Conservation (phyloP, 108 stramenopile genomes). For the Conticribra guillardii region DNA sequence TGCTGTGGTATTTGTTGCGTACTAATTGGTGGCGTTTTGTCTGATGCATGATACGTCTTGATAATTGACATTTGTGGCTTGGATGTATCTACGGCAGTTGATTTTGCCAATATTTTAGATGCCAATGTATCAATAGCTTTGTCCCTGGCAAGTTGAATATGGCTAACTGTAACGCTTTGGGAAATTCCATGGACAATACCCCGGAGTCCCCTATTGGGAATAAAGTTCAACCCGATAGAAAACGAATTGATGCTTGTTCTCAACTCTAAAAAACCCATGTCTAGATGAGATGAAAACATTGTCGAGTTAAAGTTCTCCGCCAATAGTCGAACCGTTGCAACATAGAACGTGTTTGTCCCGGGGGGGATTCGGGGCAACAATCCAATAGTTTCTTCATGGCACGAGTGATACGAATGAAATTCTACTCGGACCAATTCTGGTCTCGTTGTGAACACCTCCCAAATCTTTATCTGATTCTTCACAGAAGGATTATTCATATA, state of each 20-base stretch:
- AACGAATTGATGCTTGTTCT: constrained; percentile 53
- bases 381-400: not conserved
- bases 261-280: constrained; percentile 62
- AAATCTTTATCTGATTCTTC: constrained; percentile 40
- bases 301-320: constrained; percentile 45
- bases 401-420: constrained; percentile 16
- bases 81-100: not conserved
- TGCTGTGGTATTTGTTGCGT: not conserved
- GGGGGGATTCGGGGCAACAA: constrained; percentile 33
- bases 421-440: constrained; percentile 53
- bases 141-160: constrained; percentile 25
- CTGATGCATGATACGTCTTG: constrained; percentile 23
- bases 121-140: constrained; percentile 9
- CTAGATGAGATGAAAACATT: constrained; percentile 27
- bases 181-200: constrained; percentile 20
- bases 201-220: constrained; percentile 27
- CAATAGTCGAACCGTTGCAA: constrained; percentile 49
- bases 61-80: constrained; percentile 3
- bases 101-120: not conserved
- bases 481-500: constrained; percentile 61
- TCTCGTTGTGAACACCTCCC: constrained; percentile 58
- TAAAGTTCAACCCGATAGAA: constrained; percentile 56
- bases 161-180: constrained; percentile 24
- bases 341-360: constrained; percentile 49
- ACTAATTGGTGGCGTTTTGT: not conserved